phyloP scores from a whole-genome alignment of 352 stramenopile species.

The Globisporangium nunn region DNA sequence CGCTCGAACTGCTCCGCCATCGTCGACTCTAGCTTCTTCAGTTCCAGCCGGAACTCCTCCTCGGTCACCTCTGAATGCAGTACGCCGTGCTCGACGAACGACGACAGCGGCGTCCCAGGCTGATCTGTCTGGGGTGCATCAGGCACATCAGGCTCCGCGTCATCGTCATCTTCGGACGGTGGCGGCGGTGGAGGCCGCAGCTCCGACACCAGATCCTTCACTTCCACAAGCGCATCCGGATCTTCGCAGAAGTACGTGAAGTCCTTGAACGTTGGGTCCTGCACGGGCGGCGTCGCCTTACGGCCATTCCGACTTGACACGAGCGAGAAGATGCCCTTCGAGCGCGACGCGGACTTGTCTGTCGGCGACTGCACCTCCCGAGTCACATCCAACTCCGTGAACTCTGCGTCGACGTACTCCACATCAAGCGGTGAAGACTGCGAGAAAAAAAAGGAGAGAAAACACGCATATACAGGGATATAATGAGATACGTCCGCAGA shows the following conservation, averaged over 20 bases:
- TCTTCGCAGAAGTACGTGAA: conserved; percentile 89
- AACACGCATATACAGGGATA: background rate
- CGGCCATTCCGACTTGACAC: conserved; percentile 58
- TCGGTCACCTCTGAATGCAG: conserved; percentile 33
- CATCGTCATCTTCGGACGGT: conserved; percentile 27
- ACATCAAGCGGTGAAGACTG: conserved; percentile 77
- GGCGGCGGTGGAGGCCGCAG: conserved; percentile 46
- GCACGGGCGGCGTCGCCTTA: conserved; percentile 68
- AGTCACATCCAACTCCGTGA: conserved; percentile 78
- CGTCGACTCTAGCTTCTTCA: conserved; percentile 58
- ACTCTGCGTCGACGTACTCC: conserved; percentile 83
- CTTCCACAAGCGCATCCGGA: conserved; percentile 76
- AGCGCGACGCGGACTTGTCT: conserved; percentile 63
- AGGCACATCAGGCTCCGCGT: conserved; percentile 16
- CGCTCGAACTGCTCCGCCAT: conserved; percentile 69
- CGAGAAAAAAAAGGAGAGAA: conserved; percentile 2
- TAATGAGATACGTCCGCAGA: background rate
- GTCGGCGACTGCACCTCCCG: conserved; percentile 80
- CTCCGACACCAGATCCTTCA: conserved; percentile 75
- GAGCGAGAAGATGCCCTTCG: conserved; percentile 79
- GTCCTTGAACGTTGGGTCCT: conserved; percentile 87
- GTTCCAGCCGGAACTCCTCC: conserved; percentile 53
- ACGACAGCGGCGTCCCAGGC: conserved; percentile 67
- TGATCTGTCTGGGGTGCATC: conserved; percentile 24
- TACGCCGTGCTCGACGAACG: conserved; percentile 73